phyloP scores from a whole-genome alignment of 441 rosid species.

The Arabidopsis hybrid region DNA sequence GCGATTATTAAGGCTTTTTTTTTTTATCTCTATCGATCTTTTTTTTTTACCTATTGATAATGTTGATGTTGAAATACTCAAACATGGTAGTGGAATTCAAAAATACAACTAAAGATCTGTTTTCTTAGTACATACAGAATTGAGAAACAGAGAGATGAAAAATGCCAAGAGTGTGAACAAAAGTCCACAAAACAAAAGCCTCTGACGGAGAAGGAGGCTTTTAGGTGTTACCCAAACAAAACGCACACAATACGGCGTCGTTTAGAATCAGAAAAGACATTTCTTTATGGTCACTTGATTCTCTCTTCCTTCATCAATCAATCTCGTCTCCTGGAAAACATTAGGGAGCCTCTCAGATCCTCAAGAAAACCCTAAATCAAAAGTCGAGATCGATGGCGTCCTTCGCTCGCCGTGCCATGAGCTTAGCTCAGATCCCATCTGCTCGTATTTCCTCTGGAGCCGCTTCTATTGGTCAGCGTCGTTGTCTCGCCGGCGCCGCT shows the following conservation, averaged over 20 bases:
- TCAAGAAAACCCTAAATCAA: conserved; percentile 27
- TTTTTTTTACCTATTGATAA: not conserved
- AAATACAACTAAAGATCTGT: not conserved
- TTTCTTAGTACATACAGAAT: not conserved
- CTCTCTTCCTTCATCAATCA: not conserved
- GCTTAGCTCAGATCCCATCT: conserved; percentile 48
- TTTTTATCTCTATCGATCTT: not conserved
- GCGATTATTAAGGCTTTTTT: not conserved
- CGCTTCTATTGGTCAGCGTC: conserved; percentile 59
- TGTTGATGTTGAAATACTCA: not conserved
- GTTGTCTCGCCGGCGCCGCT: conserved; percentile 71
- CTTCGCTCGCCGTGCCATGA: conserved; percentile 53
- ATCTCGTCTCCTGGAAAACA: conserved; percentile 22
- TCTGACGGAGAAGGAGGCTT: not conserved
- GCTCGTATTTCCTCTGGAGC: conserved; percentile 42
- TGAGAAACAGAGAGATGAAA: not conserved
- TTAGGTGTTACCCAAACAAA: not conserved
- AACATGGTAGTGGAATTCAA: not conserved
- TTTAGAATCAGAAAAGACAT: not conserved
- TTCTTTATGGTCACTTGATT: conserved; percentile 17
- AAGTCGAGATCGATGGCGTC: conserved; percentile 49
- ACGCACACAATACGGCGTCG: not conserved
- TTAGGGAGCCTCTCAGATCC: conserved; percentile 29
- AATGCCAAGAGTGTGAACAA: not conserved
- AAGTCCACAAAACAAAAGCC: not conserved